Conservation (phyloP, 208 protist species). For the Balamuthia mandrillaris region DNA sequence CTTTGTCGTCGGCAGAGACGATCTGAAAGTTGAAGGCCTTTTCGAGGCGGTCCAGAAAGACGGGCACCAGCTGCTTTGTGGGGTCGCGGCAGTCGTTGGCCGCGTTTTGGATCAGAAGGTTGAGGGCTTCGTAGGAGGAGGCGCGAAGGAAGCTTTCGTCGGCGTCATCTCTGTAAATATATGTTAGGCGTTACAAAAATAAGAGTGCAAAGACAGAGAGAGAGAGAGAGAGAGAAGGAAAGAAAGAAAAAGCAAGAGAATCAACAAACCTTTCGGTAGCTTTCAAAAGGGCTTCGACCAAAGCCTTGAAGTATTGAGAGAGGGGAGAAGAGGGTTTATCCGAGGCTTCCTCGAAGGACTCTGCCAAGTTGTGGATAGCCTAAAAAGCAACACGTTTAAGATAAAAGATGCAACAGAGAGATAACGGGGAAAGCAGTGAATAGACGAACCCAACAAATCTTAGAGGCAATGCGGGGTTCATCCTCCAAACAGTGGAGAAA, state of each 20-base stretch:
- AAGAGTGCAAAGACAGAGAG: background rate
- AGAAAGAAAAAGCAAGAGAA: background rate
- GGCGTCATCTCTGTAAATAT: conserved; percentile 74
- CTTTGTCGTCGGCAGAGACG: conserved; percentile 46
- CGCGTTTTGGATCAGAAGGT: conserved; percentile 81
- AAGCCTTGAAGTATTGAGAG: conserved; percentile 77
- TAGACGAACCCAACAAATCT: conserved; percentile 81
- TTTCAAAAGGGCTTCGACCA: conserved; percentile 18
- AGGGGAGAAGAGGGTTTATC: conserved; percentile 77
- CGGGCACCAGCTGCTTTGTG: conserved; percentile 75
- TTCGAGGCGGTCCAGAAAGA: conserved; percentile 74
- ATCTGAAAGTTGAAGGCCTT: conserved; percentile 62
- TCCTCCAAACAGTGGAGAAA: conserved; percentile 56
- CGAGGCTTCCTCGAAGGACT: conserved; percentile 78
- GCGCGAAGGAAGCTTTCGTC: conserved; percentile 52
- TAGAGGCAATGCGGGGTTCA: conserved; percentile 76
- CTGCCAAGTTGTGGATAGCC: conserved; percentile 85
- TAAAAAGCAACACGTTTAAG: background rate
- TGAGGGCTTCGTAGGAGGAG: conserved; percentile 89
- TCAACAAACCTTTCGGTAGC: conserved; percentile 10
- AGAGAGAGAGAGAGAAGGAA: background rate
- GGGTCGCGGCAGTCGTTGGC: conserved; percentile 71
- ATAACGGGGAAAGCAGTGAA: background rate
- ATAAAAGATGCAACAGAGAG: background rate
- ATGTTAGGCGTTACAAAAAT: background rate